Percentiles rank a stretch among this genome's conserved stretches.
Conservation (phyloP, 2,329 filamentous ascomycete species). For the Rosellinia necatrix region DNA sequence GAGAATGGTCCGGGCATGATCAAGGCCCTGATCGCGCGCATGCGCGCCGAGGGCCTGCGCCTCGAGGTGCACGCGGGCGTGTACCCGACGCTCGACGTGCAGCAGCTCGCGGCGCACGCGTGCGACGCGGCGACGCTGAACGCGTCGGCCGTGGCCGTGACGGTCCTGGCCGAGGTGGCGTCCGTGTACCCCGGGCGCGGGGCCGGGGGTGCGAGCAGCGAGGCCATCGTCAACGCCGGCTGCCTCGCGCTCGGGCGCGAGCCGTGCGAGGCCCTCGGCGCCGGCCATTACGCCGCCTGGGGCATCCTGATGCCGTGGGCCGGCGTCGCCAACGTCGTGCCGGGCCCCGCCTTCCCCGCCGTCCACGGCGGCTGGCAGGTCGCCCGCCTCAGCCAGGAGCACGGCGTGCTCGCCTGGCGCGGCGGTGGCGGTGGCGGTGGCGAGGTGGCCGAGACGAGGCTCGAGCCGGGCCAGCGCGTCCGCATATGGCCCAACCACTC, state of each 20-base stretch:
- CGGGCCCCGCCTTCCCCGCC: conserved; percentile 49
- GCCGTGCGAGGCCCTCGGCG: conserved; percentile 61
- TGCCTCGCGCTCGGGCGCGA: conserved; percentile 73
- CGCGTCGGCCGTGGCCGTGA: conserved; percentile 65
- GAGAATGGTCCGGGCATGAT: conserved; percentile 43
- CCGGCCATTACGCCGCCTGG: conserved; percentile 66
- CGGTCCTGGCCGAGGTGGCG: conserved; percentile 72
- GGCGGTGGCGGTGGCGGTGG: conserved; percentile 40
- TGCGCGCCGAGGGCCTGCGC: conserved; percentile 46
- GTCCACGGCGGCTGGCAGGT: conserved; percentile 66
- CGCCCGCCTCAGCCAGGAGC: conserved; percentile 75
- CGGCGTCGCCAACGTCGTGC: conserved; percentile 38
- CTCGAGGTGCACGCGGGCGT: conserved; percentile 78
- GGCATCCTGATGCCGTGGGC: conserved; percentile 69
- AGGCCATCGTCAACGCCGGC: conserved; percentile 72
- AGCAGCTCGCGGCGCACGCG: conserved; percentile 76
- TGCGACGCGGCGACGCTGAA: conserved; percentile 48
- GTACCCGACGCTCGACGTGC: conserved; percentile 76
- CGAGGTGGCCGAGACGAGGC: conserved; percentile 49
- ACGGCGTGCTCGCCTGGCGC: conserved; percentile 71
- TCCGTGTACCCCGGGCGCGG: conserved; percentile 68
- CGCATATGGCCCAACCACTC: conserved; percentile 81
- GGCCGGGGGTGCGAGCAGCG: conserved; percentile 50
- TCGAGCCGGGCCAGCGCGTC: conserved; percentile 68
- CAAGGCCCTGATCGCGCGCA: conserved; percentile 45